Conservation (phyloP, 257 asterid species). For the Petunia secreta region DNA sequence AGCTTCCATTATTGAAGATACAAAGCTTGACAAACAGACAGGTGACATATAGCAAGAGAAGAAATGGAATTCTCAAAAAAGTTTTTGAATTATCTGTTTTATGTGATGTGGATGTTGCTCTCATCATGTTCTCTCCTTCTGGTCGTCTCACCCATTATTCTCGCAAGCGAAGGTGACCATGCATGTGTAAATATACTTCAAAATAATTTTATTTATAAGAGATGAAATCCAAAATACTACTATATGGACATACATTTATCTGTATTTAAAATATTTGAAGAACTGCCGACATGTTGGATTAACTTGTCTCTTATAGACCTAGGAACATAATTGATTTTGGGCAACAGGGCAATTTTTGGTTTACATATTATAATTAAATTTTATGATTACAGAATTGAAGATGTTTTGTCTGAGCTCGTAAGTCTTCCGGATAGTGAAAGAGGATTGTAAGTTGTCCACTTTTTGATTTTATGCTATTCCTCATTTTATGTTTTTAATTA, state of each 20-base stretch:
- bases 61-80: constrained; percentile 24
- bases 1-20: constrained; percentile 19
- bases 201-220: not conserved
- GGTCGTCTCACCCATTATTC: constrained; percentile 26
- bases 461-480: not conserved
- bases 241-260: too few relatives aligned
- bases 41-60: constrained; percentile 24
- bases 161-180: constrained; percentile 13
- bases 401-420: not conserved
- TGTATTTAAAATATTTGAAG: too few relatives aligned
- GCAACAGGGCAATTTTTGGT: too few relatives aligned
- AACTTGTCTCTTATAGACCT: not conserved
- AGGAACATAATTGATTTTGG: too few relatives aligned
- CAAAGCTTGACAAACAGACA: constrained; percentile 21
- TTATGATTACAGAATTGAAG: constrained; percentile 18
- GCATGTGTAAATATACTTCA: not conserved
- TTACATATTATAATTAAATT: not conserved
- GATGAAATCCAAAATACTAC: not conserved
- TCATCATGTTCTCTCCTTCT: constrained; percentile 21
- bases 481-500: not conserved
- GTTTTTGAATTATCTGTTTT: constrained; percentile 23
- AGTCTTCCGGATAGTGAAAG: constrained; percentile 21
- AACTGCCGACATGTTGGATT: not conserved
- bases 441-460: constrained; percentile 14
- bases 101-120: constrained; percentile 17